Evolutionary conservation across 1,284 basidiomycete genomes (phyloP).

Genomic region (Jaminaea rosea): DNA sequence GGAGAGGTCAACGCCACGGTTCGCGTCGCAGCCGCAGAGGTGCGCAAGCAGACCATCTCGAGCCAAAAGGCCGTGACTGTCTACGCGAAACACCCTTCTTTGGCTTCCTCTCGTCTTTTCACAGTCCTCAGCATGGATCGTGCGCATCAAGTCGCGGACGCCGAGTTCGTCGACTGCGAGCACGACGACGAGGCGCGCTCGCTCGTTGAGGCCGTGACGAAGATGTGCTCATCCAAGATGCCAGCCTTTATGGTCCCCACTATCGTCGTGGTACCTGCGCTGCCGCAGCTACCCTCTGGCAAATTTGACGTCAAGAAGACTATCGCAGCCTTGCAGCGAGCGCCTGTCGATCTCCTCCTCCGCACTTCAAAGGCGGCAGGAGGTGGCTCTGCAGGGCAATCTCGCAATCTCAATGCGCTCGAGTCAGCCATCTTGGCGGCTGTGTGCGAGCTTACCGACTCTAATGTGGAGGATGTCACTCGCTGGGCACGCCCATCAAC

Average conservation of each 20-base stretch:
- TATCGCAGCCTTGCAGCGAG: background rate
- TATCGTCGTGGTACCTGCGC: background rate
- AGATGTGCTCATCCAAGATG: background rate
- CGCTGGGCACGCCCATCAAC: background rate
- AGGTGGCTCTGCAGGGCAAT: background rate
- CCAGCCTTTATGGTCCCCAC: conserved; percentile 1
- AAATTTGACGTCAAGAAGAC: conserved; percentile 1
- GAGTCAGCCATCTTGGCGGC: background rate
- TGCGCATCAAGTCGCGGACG: no score
- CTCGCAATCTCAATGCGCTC: background rate
- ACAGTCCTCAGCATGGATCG: background rate
- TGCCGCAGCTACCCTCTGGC: background rate
- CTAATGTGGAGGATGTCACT: background rate
- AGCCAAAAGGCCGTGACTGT: background rate
- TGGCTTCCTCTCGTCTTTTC: background rate
- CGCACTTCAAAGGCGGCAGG: background rate
- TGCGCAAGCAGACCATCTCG: background rate
- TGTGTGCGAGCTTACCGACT: background rate
- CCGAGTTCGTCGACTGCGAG: no score
- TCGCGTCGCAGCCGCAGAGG: background rate
- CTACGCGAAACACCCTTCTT: conserved; percentile 2
- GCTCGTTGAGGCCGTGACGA: background rate
- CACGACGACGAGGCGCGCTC: background rate
- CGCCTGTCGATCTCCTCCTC: background rate
- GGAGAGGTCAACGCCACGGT: conserved; percentile 33